Evolutionary conservation across 768 basidiomycete species (phyloP), one percentile per base, ranked within the genome.

Genomic region (Russula foetens): DNA sequence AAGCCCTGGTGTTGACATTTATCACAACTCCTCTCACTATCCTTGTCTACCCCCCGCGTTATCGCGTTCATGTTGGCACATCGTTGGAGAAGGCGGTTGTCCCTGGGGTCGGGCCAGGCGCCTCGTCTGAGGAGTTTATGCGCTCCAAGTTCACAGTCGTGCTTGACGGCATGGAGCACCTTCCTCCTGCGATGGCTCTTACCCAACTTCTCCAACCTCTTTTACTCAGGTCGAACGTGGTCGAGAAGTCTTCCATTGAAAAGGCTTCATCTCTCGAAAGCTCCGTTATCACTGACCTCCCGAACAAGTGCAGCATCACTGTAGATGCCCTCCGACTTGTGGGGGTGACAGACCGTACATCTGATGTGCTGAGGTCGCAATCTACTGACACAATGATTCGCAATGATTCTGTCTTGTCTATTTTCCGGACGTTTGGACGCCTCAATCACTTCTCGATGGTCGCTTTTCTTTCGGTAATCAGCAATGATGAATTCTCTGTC

Each of bases 261-360:
- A 59, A 56, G 7, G 12, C 35, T 26, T 19, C 47, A 39, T 26
- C 28, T 24, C 33, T 38, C 38, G 39, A 59, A 28, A 45, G n/a
- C 6, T 31, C 46, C 19, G 35, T 24, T 29, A 35, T 44, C 4
- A 23, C 56, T 21, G 43, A 55, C 23, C 51, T 21, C 71, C 79
- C 53, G 69, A 23, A 56, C 6, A 19, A 28, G 35, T 73, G 14
- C 29, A 19, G 53, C 21, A 73, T 84, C 53, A 72, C 76, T 11
- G 77, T 96, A 35, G 83, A 92, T 64, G 88, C 89, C 0, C 79
- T 98, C 2, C 92, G 95, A 21, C 79, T 98, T 8, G 83, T 98
- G 66, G 94, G 98, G 70, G 76, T 98, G 47, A 90, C 91, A 1
- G 86, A 86, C 39, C 88, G 97, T 59, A 90, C 90, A 1, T 93